phyloP scores from a whole-genome alignment of 257 asterid species.

The Linderniella brevidens region DNA sequence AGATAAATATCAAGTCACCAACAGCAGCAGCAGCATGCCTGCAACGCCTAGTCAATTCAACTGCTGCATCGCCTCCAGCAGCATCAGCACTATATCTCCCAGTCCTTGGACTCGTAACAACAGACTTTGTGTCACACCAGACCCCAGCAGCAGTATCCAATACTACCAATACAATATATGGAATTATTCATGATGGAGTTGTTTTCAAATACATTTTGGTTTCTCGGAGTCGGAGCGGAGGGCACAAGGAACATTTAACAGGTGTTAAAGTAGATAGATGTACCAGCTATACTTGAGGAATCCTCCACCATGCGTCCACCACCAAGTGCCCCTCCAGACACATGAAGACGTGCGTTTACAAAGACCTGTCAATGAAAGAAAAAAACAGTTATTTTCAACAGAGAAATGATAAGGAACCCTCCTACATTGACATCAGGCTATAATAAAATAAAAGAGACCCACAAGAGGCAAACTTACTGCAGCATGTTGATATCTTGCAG shows the following conservation, averaged over 20 bases:
- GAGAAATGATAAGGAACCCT: constrained; percentile 4
- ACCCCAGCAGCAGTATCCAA: constrained; percentile 99
- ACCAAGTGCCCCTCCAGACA: constrained; percentile 98
- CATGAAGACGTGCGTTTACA: constrained; percentile 98
- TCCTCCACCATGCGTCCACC: constrained; percentile 99
- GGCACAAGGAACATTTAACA: constrained; percentile 7
- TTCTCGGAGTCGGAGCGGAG: too few relatives aligned
- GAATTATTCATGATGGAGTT: neutral
- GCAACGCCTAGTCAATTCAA: constrained; percentile 90
- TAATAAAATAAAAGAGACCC: neutral
- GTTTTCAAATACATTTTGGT: neutral
- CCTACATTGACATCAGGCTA: neutral
- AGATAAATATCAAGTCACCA: constrained; percentile 87
- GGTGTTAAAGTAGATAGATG: constrained; percentile 7
- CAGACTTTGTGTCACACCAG: constrained; percentile 95
- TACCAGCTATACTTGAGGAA: constrained; percentile 98
- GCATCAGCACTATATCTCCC: constrained; percentile 97
- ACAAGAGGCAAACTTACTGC: constrained; percentile 40
- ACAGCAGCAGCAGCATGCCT: constrained; percentile 99
- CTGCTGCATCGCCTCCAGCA: constrained; percentile 99
- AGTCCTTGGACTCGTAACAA: constrained; percentile 90
- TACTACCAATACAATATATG: constrained; percentile 24
- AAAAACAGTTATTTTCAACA: constrained; percentile 7
- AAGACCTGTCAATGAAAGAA: constrained; percentile 45
- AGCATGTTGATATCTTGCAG: constrained; percentile 98